These are phyloP conservation scores for Nasturtium officinale DNA, from an alignment of 345 rosid genomes.

Conservation along the genomic window DNA sequence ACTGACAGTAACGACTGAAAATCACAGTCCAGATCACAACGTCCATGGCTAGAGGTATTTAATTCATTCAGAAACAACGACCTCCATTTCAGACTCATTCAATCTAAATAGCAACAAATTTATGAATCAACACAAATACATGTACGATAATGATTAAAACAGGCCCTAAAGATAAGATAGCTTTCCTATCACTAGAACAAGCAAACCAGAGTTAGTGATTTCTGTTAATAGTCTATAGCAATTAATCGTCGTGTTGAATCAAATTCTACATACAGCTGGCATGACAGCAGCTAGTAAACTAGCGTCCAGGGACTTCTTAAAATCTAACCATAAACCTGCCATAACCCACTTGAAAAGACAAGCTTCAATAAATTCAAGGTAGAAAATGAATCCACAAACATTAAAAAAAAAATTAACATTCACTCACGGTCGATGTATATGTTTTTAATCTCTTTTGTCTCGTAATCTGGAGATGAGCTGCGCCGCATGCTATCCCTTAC, in stretches of 20 bases:
- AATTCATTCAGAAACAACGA: conserved; percentile 8
- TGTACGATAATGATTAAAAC: conserved; percentile 10
- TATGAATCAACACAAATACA: conserved; percentile 1
- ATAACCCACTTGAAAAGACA: conserved; percentile 15
- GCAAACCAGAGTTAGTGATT: neutral
- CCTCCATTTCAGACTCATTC: conserved; percentile 11
- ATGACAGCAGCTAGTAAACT: conserved; percentile 10
- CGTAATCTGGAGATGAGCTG: conserved; percentile 69
- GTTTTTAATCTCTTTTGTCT: conserved; percentile 82
- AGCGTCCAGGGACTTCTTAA: neutral
- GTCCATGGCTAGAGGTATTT: neutral
- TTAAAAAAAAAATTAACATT: neutral
- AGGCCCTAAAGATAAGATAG: conserved; percentile 2
- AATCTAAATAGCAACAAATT: conserved; percentile 5
- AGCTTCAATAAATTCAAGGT: conserved; percentile 1
- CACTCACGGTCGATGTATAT: conserved; percentile 94
- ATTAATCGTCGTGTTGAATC: neutral
- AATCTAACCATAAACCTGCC: conserved; percentile 17
- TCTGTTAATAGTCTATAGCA: neutral
- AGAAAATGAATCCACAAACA: conserved; percentile 2
- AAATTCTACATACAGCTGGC: neutral
- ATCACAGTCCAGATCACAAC: conserved; percentile 21
- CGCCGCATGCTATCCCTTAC: conserved; percentile 49
- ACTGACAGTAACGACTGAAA: conserved; percentile 14
- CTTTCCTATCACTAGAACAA: conserved; percentile 18